phyloP scores from a whole-genome alignment of 805 yeast genomes.

The Kurtzmaniella cleridarum region DNA sequence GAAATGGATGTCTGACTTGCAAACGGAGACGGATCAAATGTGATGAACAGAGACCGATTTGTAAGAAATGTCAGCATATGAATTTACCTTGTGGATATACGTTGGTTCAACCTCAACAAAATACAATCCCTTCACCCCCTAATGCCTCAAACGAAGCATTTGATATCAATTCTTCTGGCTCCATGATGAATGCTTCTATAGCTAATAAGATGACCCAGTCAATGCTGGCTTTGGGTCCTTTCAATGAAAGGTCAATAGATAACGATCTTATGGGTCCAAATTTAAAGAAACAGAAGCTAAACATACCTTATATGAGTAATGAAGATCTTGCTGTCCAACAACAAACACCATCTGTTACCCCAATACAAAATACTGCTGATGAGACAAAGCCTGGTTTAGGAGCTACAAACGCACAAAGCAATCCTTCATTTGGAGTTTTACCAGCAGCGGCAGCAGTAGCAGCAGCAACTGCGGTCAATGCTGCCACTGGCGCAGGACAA shows the following conservation, averaged over 20 bases:
- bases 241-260: no score
- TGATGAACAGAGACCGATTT: slow-evolving; percentile 78
- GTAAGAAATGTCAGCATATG: slow-evolving; percentile 76
- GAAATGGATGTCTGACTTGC: slow-evolving; percentile 87
- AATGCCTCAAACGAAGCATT: slow-evolving; percentile 2
- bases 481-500: not conserved
- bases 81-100: slow-evolving; percentile 69
- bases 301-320: no score
- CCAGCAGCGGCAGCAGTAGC: not conserved
- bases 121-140: not conserved
- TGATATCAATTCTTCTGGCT: no score
- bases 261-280: no score
- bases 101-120: slow-evolving; percentile 10
- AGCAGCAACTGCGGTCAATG: not conserved
- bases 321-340: not conserved
- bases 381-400: no score
- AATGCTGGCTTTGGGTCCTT: no score
- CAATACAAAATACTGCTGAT: not conserved
- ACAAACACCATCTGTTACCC: slow-evolving; percentile 3
- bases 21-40: slow-evolving; percentile 88
- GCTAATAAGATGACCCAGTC: no score
- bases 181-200: no score
- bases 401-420: not conserved
- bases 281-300: no score
- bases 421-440: not conserved